Base-by-base conservation (phyloP, 2,329 filamentous ascomycete species). In the Colletotrichum sp. region DNA sequence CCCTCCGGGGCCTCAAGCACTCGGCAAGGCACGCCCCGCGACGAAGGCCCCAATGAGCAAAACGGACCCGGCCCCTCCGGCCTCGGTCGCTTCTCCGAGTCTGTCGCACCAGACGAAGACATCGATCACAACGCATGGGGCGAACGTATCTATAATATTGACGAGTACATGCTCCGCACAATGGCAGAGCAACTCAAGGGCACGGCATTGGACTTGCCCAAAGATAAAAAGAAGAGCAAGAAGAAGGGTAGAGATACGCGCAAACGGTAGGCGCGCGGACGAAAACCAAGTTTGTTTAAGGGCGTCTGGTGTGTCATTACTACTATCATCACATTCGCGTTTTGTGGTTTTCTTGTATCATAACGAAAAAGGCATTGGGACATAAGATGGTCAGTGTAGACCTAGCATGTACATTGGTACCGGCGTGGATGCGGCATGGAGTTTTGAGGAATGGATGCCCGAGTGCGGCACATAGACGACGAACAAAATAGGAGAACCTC, bases 161-260 rank as follows among this genome's bases (percentile, higher is more conserved):
- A 96, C 81, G 92, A 95, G 68, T 95, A 94, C 82, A 93, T 97
- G 89, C 86, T 97, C 67, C 86, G 87, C 44, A 90, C 91, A 72
- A 95, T 96, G 92, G 89, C 90, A 62, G 92, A 86, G 78, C 87
- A 89, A 81, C 86, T 93, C 26, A 89, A 90, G 80, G 87, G 90
- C 64, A 91, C 91, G 28, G 88, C 90, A 67, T 84, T 93, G 72
- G 92, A 93, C 78, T 82, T 93, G 34, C 92, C 92, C 7, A 92
- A 89, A 84, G 92, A 93, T 79, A 92, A 91, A 83, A 93, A 91
- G 83, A 92, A 89, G 83, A 88, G 88, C 44, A 93, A 91, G 83
- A 92, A 87, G 83, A 88, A 86, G 80, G 90, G 91, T 68, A 91
- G 90, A 78, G 91, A 92, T 76, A 90, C 86, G 55, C 85, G 90